A percentile compares a stretch with the other conserved stretches of the same genome.
phyloP scores from a whole-genome alignment of 192 early-diverging fungal species.

The Rhizoclosmatium sp. region DNA sequence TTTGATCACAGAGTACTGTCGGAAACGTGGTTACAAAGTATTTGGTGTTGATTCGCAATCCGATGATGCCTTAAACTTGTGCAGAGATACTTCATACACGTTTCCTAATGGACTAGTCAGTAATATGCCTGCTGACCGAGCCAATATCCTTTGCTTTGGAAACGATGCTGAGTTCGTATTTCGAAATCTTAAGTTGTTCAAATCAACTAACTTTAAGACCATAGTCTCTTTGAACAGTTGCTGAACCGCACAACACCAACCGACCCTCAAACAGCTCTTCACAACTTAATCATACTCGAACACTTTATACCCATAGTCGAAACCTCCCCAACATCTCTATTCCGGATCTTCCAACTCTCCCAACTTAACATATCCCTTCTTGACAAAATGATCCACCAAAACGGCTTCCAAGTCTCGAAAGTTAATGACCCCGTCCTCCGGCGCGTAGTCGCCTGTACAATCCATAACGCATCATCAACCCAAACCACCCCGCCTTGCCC shows the following conservation, averaged over 20 bases:
- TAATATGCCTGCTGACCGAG: not conserved
- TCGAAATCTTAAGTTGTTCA: not conserved
- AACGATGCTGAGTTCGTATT: not conserved
- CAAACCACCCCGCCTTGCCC: not conserved
- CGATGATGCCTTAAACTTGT: not conserved
- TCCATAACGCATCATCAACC: not conserved
- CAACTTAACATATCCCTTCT: slow-evolving; percentile 29
- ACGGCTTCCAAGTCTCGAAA: slow-evolving; percentile 31
- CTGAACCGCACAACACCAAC: slow-evolving; percentile 7
- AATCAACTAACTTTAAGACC: not conserved
- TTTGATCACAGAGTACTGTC: slow-evolving; percentile 19
- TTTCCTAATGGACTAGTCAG: slow-evolving; percentile 23
- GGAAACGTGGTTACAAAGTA: slow-evolving; percentile 9
- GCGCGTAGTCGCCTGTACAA: slow-evolving; percentile 20
- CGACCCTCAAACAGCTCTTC: not conserved
- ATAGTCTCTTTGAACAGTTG: not conserved
- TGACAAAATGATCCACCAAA: slow-evolving; percentile 27
- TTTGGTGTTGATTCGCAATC: not conserved
- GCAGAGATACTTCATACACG: not conserved
- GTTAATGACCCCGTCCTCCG: slow-evolving; percentile 35
- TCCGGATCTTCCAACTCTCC: slow-evolving; percentile 32
- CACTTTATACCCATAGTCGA: slow-evolving; percentile 26
- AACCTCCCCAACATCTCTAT: slow-evolving; percentile 21
- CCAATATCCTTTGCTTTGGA: not conserved
- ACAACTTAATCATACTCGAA: slow-evolving; percentile 15